These are phyloP conservation scores for Acer negundo DNA, from an alignment of 345 rosid genomes.

Conservation along the genomic window DNA sequence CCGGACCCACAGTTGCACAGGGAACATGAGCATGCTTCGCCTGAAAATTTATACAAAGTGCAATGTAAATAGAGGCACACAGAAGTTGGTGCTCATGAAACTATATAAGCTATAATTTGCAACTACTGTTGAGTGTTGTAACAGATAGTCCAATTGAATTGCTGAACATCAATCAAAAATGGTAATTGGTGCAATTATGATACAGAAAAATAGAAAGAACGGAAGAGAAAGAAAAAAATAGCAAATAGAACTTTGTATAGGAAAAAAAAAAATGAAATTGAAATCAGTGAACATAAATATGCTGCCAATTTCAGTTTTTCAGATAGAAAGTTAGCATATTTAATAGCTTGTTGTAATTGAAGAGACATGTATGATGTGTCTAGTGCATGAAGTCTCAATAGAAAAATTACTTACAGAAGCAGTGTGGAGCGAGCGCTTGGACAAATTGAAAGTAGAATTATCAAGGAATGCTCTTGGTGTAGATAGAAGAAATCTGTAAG, in stretches of 20 bases:
- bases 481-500: slow-evolving; percentile 35
- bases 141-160: not conserved
- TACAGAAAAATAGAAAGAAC: not conserved
- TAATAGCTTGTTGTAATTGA: not conserved
- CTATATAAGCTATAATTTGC: not conserved
- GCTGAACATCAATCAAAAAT: not conserved
- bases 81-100: not conserved
- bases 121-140: not conserved
- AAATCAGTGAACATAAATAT: not conserved
- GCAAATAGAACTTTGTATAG: not conserved
- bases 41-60: slow-evolving; percentile 38
- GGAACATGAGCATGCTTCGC: slow-evolving; percentile 46
- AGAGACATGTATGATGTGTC: too few relatives aligned
- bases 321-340: not conserved
- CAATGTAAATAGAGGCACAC: not conserved
- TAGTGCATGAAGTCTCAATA: not conserved
- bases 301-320: not conserved
- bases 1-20: slow-evolving; percentile 86
- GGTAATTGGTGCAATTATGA: not conserved
- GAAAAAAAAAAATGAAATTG: not conserved
- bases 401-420: slow-evolving; percentile 44
- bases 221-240: too few relatives aligned
- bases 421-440: slow-evolving; percentile 16
- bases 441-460: slow-evolving; percentile 55
- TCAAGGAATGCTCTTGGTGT: slow-evolving; percentile 54